phyloP scores from a whole-genome alignment of 345 rosid species.

The Xanthoceras sorbifolium region DNA sequence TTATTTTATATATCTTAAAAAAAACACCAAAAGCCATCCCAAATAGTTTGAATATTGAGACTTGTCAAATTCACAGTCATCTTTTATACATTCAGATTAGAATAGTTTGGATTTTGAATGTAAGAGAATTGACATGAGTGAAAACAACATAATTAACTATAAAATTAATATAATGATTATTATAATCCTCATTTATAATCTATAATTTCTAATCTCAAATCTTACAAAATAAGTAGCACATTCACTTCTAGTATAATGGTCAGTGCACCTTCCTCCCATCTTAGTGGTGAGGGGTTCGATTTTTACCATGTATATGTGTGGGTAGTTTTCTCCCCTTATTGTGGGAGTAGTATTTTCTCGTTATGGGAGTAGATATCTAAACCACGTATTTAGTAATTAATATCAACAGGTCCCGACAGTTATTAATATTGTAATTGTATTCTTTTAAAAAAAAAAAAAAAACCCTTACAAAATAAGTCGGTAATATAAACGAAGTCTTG shows the following conservation, averaged over 20 bases:
- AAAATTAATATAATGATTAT: neutral
- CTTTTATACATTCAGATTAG: neutral
- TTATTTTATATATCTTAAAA: neutral
- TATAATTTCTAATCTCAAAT: neutral
- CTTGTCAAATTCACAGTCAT: neutral
- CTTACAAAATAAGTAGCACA: neutral
- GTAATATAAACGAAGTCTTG: neutral
- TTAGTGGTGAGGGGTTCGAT: too few species aligned
- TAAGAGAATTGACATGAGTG: neutral
- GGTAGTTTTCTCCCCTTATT: too few species aligned
- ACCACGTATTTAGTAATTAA: too few species aligned
- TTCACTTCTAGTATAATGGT: too few species aligned
- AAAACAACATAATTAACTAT: neutral
- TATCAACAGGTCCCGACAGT: too few species aligned
- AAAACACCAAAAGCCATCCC: neutral
- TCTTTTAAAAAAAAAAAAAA: too few species aligned
- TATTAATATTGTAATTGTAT: too few species aligned
- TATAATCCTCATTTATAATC: neutral
- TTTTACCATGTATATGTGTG: too few species aligned
- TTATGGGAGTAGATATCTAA: too few species aligned
- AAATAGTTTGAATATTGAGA: neutral
- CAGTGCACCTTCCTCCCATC: too few species aligned
- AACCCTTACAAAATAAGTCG: neutral
- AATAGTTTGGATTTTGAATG: neutral
- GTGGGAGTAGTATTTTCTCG: too few species aligned